These are phyloP conservation scores for Dentiscutata heterogama DNA, from an alignment of 371 early-diverging fungal species.

Conservation along the genomic window DNA sequence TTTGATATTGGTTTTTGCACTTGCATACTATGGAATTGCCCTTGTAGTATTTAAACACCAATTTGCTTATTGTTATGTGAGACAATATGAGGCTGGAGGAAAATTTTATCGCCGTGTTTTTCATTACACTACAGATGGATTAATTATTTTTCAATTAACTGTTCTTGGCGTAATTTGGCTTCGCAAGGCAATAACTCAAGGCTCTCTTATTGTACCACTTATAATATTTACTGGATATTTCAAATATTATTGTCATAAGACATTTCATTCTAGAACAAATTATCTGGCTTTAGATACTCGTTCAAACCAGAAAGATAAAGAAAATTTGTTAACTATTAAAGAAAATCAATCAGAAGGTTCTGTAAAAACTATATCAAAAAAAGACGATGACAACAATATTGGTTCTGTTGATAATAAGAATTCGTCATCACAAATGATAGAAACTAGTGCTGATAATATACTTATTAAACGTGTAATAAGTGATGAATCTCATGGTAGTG, in stretches of 20 bases:
- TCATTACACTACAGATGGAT: constrained; percentile 79
- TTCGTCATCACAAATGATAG: too few relatives aligned
- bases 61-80: constrained; percentile 86
- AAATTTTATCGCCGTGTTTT: constrained; percentile 80
- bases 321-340: neutral
- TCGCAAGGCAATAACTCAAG: constrained; percentile 63
- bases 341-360: too few relatives aligned
- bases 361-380: neutral
- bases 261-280: constrained; percentile 66
- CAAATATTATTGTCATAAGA: constrained; percentile 64
- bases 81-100: constrained; percentile 85
- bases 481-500: too few relatives aligned
- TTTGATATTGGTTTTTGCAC: constrained; percentile 80
- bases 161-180: constrained; percentile 83
- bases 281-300: constrained; percentile 57
- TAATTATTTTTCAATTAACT: constrained; percentile 87
- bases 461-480: too few relatives aligned
- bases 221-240: constrained; percentile 65
- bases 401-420: neutral
- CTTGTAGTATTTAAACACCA: constrained; percentile 84
- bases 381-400: neutral
- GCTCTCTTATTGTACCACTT: constrained; percentile 60
- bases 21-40: constrained; percentile 80
- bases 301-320: neutral
- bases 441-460: too few relatives aligned